Evolutionary conservation across 2,329 filamentous ascomycete species (phyloP), one percentile per base, ranked within the genome.

Genomic region (Beauveria rudraprayagi): DNA sequence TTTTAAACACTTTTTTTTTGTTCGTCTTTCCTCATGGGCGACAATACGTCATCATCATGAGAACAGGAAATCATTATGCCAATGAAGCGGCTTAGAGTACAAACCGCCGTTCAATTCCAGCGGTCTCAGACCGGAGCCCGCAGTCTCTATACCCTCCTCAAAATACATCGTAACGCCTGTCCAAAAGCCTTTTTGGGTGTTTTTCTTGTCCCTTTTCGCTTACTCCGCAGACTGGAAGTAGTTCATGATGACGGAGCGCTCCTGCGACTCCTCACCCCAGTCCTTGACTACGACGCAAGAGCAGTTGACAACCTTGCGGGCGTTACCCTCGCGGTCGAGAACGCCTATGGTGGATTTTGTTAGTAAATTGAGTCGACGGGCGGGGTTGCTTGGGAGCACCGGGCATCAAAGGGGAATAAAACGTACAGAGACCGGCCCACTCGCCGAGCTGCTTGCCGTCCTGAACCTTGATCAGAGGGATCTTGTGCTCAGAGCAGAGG

Each of bases 291-390:
- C 94, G 74, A 99, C 94, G 86, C 94, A 97, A 76, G 93, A 97
- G 92, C 94, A 99, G 90, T 99, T 99, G 84, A 99, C 94, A 71
- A 99, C 93, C 89, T 99, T 99, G 82, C 94, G 91, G 75, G 94
- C 92, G 82, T 99, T 99, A 73, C 94, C 94, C 83, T 99, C 94
- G 76, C 94, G 93, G 84, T 99, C 94, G 74, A 99, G 88, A 72
- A 97, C 92, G 83, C 93, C 93, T 97, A 60, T 62, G 57, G 55
- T 61, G 56, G 50, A 17, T 50, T 17, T 61, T 61, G 66, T 76
- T 73, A 24, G 26, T 26, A 30, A 14, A 30, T 24, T 17, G 7
- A n/a, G 44, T 24, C 24, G 47, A 26, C 24, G 24, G 7, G 7
- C 11, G 46, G 22, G 46, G 47, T 37, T 14, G 14, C 34, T 16